phyloP scores from a whole-genome alignment of 768 basidiomycete species.

The Phlebiopsis gigantea region DNA sequence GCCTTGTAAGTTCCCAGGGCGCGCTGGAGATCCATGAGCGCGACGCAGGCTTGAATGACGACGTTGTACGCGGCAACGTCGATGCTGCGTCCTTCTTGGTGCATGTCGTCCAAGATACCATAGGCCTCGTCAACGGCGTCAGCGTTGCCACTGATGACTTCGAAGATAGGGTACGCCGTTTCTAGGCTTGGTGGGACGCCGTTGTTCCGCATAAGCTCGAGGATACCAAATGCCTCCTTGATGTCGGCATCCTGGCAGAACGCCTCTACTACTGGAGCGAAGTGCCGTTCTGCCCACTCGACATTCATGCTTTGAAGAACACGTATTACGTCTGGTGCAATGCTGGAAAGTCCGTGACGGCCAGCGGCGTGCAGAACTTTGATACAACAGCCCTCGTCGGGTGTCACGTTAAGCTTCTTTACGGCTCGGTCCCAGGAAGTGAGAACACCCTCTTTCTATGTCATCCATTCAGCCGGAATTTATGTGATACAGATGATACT shows the following conservation, averaged over 20 bases:
- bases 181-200: constrained; percentile 43
- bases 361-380: constrained; percentile 69
- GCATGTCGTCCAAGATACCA: constrained; percentile 56
- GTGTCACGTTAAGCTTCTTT: constrained; percentile 44
- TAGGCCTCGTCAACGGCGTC: constrained; percentile 62
- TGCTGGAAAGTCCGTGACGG: constrained; percentile 62
- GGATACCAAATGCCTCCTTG: constrained; percentile 55
- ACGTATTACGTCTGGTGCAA: constrained; percentile 63
- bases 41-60: constrained; percentile 58
- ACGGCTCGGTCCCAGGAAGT: constrained; percentile 59
- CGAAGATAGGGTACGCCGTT: constrained; percentile 51
- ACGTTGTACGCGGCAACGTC: constrained; percentile 60
- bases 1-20: constrained; percentile 74
- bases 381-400: constrained; percentile 72
- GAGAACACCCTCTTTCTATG: constrained; percentile 61
- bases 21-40: constrained; percentile 63
- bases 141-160: constrained; percentile 39
- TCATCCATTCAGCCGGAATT: background rate
- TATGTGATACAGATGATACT: background rate
- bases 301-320: constrained; percentile 45
- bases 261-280: constrained; percentile 73
- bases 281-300: constrained; percentile 63
- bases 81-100: constrained; percentile 43
- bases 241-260: constrained; percentile 53
- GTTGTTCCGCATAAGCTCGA: constrained; percentile 54